A percentile compares a stretch with the other conserved stretches of the same genome.
phyloP scores from a whole-genome alignment of 2,329 filamentous ascomycete genomes.

The Xylariaceae sp. region DNA sequence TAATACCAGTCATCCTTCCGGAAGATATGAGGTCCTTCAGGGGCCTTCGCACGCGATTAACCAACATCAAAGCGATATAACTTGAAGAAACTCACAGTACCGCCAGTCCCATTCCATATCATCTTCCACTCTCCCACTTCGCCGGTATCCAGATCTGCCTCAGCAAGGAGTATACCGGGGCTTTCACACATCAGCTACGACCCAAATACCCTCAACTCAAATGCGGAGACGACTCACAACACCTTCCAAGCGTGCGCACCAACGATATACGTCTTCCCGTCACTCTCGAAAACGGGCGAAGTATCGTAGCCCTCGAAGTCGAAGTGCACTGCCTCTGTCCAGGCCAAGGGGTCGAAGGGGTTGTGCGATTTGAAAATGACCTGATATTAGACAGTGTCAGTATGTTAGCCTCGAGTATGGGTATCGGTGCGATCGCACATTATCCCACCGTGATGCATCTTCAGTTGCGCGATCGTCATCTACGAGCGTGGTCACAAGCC shows the following conservation, averaged over 20 bases:
- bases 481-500: slow-evolving; percentile 42
- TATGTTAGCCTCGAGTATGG: not conserved
- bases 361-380: slow-evolving; percentile 45
- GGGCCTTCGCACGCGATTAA: slow-evolving; percentile 23
- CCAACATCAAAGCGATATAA: not conserved
- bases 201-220: not conserved
- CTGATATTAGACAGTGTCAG: slow-evolving; percentile 19
- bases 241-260: slow-evolving; percentile 39
- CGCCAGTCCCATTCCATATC: slow-evolving; percentile 49
- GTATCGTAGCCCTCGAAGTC: slow-evolving; percentile 53
- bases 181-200: slow-evolving; percentile 15
- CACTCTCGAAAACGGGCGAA: slow-evolving; percentile 53
- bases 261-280: slow-evolving; percentile 52
- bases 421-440: slow-evolving; percentile 20
- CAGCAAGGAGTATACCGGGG: slow-evolving; percentile 40
- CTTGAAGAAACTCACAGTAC: slow-evolving; percentile 25
- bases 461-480: slow-evolving; percentile 31
- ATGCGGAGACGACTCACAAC: slow-evolving; percentile 16
- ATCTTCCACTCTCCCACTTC: slow-evolving; percentile 35
- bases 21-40: slow-evolving; percentile 56
- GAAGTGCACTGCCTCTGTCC: slow-evolving; percentile 49
- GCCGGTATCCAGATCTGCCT: slow-evolving; percentile 41
- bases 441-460: slow-evolving; percentile 35
- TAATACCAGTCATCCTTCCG: slow-evolving; percentile 52
- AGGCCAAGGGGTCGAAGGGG: slow-evolving; percentile 41